These are phyloP conservation scores for Ceratonia siliqua DNA, from an alignment of 306 rosid species.

Conservation along the genomic window DNA sequence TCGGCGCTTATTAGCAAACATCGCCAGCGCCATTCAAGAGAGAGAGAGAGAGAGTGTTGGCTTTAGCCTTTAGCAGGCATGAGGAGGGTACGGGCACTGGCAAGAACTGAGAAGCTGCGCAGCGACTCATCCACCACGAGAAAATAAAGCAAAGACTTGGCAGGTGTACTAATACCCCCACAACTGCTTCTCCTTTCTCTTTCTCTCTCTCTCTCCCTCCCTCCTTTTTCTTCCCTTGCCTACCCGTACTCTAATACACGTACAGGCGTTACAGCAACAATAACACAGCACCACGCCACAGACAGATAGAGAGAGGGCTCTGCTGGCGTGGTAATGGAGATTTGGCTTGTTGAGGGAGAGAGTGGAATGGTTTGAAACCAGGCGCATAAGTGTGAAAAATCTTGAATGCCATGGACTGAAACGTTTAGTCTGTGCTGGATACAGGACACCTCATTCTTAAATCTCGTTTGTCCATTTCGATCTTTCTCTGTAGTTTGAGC, in stretches of 20 bases:
- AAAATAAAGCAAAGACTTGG: slow-evolving; percentile 17
- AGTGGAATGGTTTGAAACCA: background rate
- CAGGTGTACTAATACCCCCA: slow-evolving; percentile 30
- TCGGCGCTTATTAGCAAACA: slow-evolving; percentile 44
- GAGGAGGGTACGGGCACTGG: background rate
- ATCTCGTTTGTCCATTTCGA: slow-evolving; percentile 18
- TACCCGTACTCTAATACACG: background rate
- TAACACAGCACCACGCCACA: slow-evolving; percentile 12
- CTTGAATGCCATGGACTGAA: slow-evolving; percentile 6
- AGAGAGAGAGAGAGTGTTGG: slow-evolving; percentile 16
- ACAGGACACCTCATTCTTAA: slow-evolving; percentile 27
- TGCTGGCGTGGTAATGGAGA: slow-evolving; percentile 33
- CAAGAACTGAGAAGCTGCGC: slow-evolving; percentile 29
- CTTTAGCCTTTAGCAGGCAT: slow-evolving; percentile 11
- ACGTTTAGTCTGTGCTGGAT: slow-evolving; percentile 17
- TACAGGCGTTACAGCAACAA: slow-evolving; percentile 26
- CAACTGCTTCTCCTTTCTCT: background rate
- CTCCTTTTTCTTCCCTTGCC: background rate
- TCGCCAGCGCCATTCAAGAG: slow-evolving; percentile 20
- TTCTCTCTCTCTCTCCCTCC: background rate
- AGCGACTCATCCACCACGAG: background rate
- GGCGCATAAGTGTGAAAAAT: slow-evolving; percentile 22
- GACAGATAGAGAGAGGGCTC: background rate
- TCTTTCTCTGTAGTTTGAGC: background rate
- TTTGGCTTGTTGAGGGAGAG: slow-evolving; percentile 1